Evolutionary conservation across 1,284 basidiomycete genomes (phyloP).

Genomic region (Exobasidium rhododendri): DNA sequence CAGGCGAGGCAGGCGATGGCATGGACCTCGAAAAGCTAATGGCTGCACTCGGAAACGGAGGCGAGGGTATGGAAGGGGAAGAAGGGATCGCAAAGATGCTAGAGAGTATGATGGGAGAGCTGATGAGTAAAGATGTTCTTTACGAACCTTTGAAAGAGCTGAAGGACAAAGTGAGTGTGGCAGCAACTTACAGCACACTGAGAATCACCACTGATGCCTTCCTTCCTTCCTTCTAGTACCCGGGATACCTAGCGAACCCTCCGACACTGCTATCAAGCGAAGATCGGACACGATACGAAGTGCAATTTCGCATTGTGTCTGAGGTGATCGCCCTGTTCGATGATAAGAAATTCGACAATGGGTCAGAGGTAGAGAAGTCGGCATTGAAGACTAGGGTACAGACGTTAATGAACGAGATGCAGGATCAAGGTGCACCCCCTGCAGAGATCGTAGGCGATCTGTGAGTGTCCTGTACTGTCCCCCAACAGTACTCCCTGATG

Average conservation of each 20-base stretch:
- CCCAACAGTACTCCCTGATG: not conserved
- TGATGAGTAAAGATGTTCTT: constrained; percentile 89
- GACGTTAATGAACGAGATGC: constrained; percentile 78
- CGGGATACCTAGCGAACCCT: constrained; percentile 64
- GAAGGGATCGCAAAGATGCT: constrained; percentile 72
- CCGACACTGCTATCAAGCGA: constrained; percentile 59
- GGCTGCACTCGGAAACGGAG: constrained; percentile 52
- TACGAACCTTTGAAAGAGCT: constrained; percentile 91
- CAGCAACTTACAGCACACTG: constrained; percentile 19
- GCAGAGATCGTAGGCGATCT: constrained; percentile 80
- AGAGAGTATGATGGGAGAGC: constrained; percentile 85
- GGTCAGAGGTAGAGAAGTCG: constrained; percentile 61
- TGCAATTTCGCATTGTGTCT: constrained; percentile 67
- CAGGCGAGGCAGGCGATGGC: constrained; percentile 51
- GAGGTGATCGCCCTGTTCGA: constrained; percentile 75
- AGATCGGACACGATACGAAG: constrained; percentile 69
- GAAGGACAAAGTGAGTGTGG: constrained; percentile 67
- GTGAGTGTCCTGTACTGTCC: not conserved
- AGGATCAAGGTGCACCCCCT: constrained; percentile 80
- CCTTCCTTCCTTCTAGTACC: constrained; percentile 66
- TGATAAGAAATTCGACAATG: constrained; percentile 57
- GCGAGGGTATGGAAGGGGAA: constrained; percentile 40
- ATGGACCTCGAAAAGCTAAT: constrained; percentile 68
- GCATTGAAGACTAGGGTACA: constrained; percentile 63
- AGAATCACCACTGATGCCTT: not conserved